Evolutionary conservation across 306 rosid genomes (phyloP).

Genomic region (Citrullus mucosospermus): DNA sequence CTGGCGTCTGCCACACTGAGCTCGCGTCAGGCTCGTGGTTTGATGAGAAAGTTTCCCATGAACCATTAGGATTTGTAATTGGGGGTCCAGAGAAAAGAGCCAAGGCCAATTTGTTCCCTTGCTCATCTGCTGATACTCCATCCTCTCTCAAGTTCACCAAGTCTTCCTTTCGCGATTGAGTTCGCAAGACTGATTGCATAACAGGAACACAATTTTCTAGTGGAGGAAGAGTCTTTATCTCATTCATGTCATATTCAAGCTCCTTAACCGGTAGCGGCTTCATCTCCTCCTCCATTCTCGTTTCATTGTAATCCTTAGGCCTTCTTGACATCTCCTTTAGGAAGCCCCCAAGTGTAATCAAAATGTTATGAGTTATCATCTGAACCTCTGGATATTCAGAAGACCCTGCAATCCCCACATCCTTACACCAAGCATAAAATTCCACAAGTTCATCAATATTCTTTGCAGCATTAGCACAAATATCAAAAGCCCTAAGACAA

Average conservation of each 20-base stretch:
- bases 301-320: slow-evolving; percentile 33
- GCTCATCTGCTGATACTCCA: slow-evolving; percentile 53
- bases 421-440: slow-evolving; percentile 77
- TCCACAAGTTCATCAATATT: slow-evolving; percentile 51
- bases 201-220: slow-evolving; percentile 33
- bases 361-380: slow-evolving; percentile 46
- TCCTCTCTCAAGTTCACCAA: slow-evolving; percentile 59
- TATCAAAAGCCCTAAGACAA: slow-evolving; percentile 52
- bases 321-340: slow-evolving; percentile 43
- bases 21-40: slow-evolving; percentile 47
- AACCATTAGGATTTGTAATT: slow-evolving; percentile 32
- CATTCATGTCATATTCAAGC: slow-evolving; percentile 24
- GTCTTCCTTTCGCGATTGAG: slow-evolving; percentile 35
- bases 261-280: slow-evolving; percentile 22
- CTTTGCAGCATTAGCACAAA: slow-evolving; percentile 49
- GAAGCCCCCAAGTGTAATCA: slow-evolving; percentile 52
- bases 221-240: slow-evolving; percentile 70
- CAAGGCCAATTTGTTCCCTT: slow-evolving; percentile 65
- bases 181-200: slow-evolving; percentile 11
- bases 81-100: slow-evolving; percentile 55
- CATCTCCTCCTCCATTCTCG: slow-evolving; percentile 26
- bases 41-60: slow-evolving; percentile 71
- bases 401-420: slow-evolving; percentile 55
- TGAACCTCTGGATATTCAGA: slow-evolving; percentile 77
- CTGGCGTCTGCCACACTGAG: slow-evolving; percentile 71